phyloP scores from a whole-genome alignment of 768 basidiomycete species.

The Gloeopeniophorella convolvens region DNA sequence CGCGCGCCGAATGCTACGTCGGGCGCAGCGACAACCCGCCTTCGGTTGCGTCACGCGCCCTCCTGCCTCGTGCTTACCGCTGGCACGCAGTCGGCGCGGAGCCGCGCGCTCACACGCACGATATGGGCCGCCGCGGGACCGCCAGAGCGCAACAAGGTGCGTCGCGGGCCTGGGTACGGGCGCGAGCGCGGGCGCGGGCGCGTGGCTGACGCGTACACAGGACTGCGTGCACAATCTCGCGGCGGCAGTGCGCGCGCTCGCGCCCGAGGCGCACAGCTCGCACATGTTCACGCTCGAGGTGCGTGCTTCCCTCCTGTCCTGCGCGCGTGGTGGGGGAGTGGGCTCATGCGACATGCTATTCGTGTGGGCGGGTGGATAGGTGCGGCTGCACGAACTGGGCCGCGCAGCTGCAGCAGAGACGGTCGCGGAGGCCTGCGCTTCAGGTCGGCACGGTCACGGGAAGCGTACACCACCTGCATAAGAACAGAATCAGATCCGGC shows the following conservation, averaged over 20 bases:
- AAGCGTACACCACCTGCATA: too few species aligned
- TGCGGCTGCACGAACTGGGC: background rate
- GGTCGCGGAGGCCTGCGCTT: too few species aligned
- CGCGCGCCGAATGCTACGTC: slow-evolving; percentile 74
- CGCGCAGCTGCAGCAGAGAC: background rate
- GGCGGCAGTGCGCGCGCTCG: slow-evolving; percentile 59
- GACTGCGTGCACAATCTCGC: slow-evolving; percentile 82
- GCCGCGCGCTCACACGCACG: slow-evolving; percentile 42
- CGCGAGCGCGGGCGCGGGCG: too few species aligned
- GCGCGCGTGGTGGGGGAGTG: too few species aligned
- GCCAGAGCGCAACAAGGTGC: too few species aligned
- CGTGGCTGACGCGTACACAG: slow-evolving; percentile 30
- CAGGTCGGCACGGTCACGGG: too few species aligned
- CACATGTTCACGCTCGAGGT: slow-evolving; percentile 76
- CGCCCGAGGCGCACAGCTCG: slow-evolving; percentile 65
- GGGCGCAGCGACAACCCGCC: slow-evolving; percentile 77
- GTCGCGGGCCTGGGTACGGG: too few species aligned
- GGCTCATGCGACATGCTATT: too few species aligned
- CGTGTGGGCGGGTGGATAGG: background rate
- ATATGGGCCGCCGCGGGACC: too few species aligned
- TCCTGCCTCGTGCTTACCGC: background rate
- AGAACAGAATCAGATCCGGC: too few species aligned
- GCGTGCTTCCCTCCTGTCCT: slow-evolving; percentile 11
- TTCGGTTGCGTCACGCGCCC: slow-evolving; percentile 80
- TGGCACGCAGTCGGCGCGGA: slow-evolving; percentile 65